Evolutionary conservation across 345 rosid genomes (phyloP), one percentile per base, ranked within the genome.

Genomic region (Corymbia maculata): DNA sequence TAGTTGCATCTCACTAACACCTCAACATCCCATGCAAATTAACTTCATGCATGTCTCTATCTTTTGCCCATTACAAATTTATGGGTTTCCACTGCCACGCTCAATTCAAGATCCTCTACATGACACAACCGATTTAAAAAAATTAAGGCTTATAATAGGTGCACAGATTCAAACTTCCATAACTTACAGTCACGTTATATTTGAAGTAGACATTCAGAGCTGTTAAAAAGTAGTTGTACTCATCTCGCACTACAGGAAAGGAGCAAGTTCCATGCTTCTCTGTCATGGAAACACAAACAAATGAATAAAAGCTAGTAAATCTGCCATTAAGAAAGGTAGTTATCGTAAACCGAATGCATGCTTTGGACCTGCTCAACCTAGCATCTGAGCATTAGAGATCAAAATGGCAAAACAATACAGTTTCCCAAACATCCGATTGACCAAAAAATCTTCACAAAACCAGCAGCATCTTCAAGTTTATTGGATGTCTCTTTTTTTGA

Each of bases 241-340:
- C 99, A 92, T 97, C 99, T 59, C 64, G 89, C 88, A 92, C n/a
- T 85, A 96, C 99, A 85, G 99, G 95, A 92, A 85, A 92, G 64
- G 97, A 94, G 90, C 99, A 97, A 87, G 99, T 97, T 86, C 99
- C 99, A 85, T 97, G 99, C 92, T 96, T 97, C 96, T 97, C 99
- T 97, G 87, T 85, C 30, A 52, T 49, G 49, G 61, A 85, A 36
- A 30, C 36, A 85, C 49, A 36, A 75, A 19, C 42, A 75, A 36
- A 42, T 17, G 24, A 19, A 36, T 42, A 75, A 42, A 26, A 32
- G 82, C 49, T 42, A 42, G 82, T 75, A 75, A 75, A 75, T 36
- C 82, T 16, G 80, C 45, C 45, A 68, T 32, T 32, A 32, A 68
- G 80, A 68, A 68, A 68, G 24, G 22, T 68, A 68, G 45, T 68